A percentile compares a stretch with the other conserved stretches of the same genome.
phyloP scores from a whole-genome alignment of 2,329 filamentous ascomycete genomes.

The Colletotrichum sp. region DNA sequence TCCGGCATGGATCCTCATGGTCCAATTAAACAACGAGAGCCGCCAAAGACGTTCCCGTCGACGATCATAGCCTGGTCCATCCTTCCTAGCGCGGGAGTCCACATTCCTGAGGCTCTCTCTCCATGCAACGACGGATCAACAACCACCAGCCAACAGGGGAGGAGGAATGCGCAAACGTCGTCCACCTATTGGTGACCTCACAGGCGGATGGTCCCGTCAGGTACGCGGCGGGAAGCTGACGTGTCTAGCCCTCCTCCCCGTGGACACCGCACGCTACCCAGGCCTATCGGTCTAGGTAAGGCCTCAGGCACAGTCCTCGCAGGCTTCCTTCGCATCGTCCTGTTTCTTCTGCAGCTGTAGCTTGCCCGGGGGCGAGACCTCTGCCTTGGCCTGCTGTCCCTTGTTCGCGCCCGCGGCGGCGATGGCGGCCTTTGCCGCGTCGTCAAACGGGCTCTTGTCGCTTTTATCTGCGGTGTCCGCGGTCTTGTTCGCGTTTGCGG shows the following conservation, averaged over 20 bases:
- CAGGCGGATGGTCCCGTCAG: background rate
- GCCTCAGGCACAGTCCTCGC: constrained; percentile 17
- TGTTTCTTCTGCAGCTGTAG: background rate
- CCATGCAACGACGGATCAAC: background rate
- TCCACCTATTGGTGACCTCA: background rate
- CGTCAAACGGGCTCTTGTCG: background rate
- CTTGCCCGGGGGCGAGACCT: background rate
- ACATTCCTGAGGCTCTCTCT: background rate
- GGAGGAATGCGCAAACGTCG: background rate
- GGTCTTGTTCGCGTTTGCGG: background rate
- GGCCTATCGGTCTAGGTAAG: background rate
- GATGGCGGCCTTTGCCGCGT: constrained; percentile 9
- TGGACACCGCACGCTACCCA: background rate
- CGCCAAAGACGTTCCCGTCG: background rate
- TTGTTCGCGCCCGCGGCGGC: constrained; percentile 17
- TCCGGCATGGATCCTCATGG: background rate
- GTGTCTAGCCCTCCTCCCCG: background rate
- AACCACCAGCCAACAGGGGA: background rate
- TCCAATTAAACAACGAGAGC: background rate
- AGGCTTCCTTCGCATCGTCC: background rate
- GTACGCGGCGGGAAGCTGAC: background rate
- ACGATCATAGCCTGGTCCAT: background rate
- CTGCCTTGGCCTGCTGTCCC: constrained; percentile 9
- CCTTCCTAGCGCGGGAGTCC: background rate
- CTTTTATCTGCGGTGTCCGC: background rate